Percentiles rank a stretch among this genome's conserved stretches.
These are phyloP conservation scores for Lasiosphaeriaceae sp. DNA, from an alignment of 495 filamentous ascomycete species.

Conservation along the genomic window DNA sequence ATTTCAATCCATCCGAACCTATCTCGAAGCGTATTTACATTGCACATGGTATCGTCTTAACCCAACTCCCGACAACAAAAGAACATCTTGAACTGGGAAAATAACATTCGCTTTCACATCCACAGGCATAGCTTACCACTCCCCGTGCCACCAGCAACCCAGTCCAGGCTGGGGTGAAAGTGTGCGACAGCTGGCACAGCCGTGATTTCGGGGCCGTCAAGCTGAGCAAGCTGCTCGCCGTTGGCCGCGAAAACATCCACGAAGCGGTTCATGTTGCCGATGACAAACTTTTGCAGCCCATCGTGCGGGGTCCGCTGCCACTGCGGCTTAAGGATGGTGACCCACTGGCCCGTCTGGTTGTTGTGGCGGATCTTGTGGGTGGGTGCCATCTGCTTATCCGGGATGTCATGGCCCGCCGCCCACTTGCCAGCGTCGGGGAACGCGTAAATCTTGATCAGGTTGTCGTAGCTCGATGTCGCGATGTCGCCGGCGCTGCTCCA, in stretches of 20 bases:
- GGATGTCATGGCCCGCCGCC: conserved; percentile 56
- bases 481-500: conserved; percentile 80
- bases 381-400: conserved; percentile 63
- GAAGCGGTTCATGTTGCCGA: conserved; percentile 97
- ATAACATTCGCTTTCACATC: conserved; percentile 71
- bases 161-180: conserved; percentile 83
- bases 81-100: not conserved
- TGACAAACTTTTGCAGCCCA: conserved; percentile 77
- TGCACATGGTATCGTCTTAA: not conserved
- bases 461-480: conserved; percentile 90
- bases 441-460: conserved; percentile 88
- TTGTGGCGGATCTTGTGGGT: conserved; percentile 73
- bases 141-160: conserved; percentile 88
- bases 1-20: too few species aligned
- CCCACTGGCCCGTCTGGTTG: conserved; percentile 85
- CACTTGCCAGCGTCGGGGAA: conserved; percentile 64
- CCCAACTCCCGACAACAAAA: not conserved
- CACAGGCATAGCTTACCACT: conserved; percentile 92
- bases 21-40: too few species aligned
- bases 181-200: conserved; percentile 90
- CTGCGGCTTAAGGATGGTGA: conserved; percentile 78
- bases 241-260: conserved; percentile 79
- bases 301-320: conserved; percentile 82
- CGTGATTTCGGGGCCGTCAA: conserved; percentile 83
- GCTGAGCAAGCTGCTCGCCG: conserved; percentile 86